phyloP scores from a whole-genome alignment of 1,284 basidiomycete genomes.

The Ustilago tritici region DNA sequence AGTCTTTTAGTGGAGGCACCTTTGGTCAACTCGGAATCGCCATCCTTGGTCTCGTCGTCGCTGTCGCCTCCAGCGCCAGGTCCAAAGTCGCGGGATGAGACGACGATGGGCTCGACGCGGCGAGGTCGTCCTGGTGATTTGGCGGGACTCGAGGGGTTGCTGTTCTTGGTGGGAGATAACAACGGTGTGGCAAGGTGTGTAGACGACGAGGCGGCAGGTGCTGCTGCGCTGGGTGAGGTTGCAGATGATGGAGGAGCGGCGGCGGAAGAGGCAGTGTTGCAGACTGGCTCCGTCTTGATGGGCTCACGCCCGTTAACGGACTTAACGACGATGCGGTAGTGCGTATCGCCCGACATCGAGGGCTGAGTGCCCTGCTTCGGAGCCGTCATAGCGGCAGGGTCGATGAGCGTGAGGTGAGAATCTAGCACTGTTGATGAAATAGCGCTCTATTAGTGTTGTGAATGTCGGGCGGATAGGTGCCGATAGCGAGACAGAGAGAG shows the following conservation, averaged over 20 bases:
- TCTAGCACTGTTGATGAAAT: background rate
- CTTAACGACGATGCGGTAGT: slow-evolving; percentile 51
- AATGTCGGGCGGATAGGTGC: background rate
- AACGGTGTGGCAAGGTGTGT: slow-evolving; percentile 27
- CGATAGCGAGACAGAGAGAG: background rate
- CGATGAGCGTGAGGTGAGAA: background rate
- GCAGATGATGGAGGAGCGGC: background rate
- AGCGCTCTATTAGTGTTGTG: background rate
- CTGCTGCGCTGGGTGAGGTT: slow-evolving; percentile 11
- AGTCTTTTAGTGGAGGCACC: slow-evolving; percentile 39
- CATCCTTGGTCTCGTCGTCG: slow-evolving; percentile 36
- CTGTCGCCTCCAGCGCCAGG: slow-evolving; percentile 43
- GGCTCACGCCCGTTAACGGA: slow-evolving; percentile 50
- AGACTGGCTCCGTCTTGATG: slow-evolving; percentile 30
- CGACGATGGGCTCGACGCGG: slow-evolving; percentile 41
- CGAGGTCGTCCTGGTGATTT: slow-evolving; percentile 41
- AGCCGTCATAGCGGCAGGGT: slow-evolving; percentile 18
- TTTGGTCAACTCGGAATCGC: slow-evolving; percentile 37
- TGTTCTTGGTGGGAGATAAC: slow-evolving; percentile 36
- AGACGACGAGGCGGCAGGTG: slow-evolving; percentile 16
- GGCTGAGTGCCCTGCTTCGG: slow-evolving; percentile 26
- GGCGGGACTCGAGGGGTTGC: slow-evolving; percentile 25
- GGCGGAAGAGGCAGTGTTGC: background rate
- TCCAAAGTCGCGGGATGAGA: slow-evolving; percentile 50
- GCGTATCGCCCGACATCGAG: slow-evolving; percentile 18